Evolutionary conservation across 768 basidiomycete species (phyloP), one percentile per base, ranked within the genome.

Genomic region (Boletellus sp.): DNA sequence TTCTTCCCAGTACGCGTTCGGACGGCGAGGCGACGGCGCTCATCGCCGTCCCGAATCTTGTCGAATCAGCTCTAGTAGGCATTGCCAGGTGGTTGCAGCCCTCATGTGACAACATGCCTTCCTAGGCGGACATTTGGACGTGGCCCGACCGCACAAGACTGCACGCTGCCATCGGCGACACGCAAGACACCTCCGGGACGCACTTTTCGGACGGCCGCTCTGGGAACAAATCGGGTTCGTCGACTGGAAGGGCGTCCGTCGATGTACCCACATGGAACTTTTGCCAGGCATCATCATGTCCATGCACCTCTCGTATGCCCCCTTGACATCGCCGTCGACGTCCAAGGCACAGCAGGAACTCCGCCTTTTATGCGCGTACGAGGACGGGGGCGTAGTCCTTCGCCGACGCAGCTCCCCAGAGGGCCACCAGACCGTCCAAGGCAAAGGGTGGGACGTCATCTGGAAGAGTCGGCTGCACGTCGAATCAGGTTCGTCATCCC

Each of bases 251-350:
- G n/a, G 23, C 31, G n/a, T 22, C 20, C 22, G 20, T 45, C 12
- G 39, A 37, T 24, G 28, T 22, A 16, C 23, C n/a, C 28, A 32
- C 31, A 51, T 4, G 47, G 6, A 35, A n/a, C 22, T 11, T 19
- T 23, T 20, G 22, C 8, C 37, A 90, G 93, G 93, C 1, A 85
- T 94, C 43, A 83, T 96, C 59, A 99, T 97, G 95, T 81, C 87
- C 0, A 64, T 94, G 53, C 85, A 90, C 59, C 71, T 96, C 1
- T 83, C 80, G 45, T 66, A 70, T 35, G 57, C 64, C 40, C 46
- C 63, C 1, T 45, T 50, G 48, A 54, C 56, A 24, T 52, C 69
- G n/a, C 61, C 76, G 17, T 64, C 72, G 28, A 64, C 67, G 1
- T 61, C 68, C 37, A 51, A 53, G 17, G 62, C 63, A 0, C 56